Evolutionary conservation across 179 eudicot species (phyloP).

Genomic region (Beta lomatogona): DNA sequence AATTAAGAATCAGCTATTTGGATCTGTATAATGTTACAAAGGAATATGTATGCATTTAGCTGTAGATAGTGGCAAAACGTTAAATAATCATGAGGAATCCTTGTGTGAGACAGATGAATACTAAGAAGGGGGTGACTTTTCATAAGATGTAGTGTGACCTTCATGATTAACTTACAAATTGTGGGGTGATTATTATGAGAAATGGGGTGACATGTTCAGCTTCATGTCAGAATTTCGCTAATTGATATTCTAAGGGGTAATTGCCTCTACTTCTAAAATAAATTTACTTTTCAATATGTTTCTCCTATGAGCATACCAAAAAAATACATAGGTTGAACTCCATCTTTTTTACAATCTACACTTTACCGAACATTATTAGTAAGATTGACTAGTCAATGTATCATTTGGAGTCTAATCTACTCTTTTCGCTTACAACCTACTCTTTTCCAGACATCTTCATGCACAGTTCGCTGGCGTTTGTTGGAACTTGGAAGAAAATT

Average conservation of each 20-base stretch:
- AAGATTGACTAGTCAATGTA: background rate
- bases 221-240: no score
- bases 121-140: no score
- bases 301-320: background rate
- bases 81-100: background rate
- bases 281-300: background rate
- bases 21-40: background rate
- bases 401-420: conserved; percentile 8
- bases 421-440: background rate
- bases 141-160: no score
- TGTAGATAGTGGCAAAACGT: background rate
- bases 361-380: background rate
- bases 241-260: background rate
- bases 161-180: no score
- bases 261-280: background rate
- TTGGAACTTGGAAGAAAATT: background rate
- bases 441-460: conserved; percentile 8
- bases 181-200: no score
- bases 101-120: no score
- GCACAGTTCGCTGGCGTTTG: background rate
- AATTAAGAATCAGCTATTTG: background rate
- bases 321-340: background rate
- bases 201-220: no score
- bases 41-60: background rate
- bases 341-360: background rate